Evolutionary conservation across 148 eudicot genomes (phyloP), one percentile per base, ranked within the genome.

Genomic region (Dysphania ambrosioides): DNA sequence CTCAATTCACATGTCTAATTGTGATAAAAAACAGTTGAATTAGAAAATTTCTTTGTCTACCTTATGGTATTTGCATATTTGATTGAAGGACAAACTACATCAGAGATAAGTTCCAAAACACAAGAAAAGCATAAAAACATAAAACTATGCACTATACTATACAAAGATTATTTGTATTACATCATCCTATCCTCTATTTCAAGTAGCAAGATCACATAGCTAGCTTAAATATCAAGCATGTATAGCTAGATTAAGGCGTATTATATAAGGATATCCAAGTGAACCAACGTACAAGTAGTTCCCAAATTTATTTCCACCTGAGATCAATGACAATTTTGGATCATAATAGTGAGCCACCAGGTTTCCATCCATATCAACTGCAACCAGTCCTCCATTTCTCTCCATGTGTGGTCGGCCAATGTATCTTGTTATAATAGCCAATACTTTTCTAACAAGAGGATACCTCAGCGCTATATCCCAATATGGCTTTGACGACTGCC

Each of bases 351-450:
- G 82, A 5, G 85, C 90, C 6, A 66, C 34, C 0, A 85, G 83
- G 0, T 80, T 83, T 51, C 97, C 97, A 63, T 86, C 85, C 82
- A 86, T 57, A 81, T 92, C 91, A 68, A 90, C 86, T 0, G 78
- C 86, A 38, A 90, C 35, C 21, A 78, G 56, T 23, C 97, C 97
- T 3, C 79, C 81, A 27, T 86, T 79, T 72, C 78, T 86, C 83
- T 80, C 75, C 29, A 82, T 56, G 0, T 63, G 23, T 40, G 80
- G 88, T 31, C 66, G 49, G 34, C 85, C 80, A 19, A 57, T 21
- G 68, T 82, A 72, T 85, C 75, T 83, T 36, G 75, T 82, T 69
- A 78, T 10, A 8, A 90, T 83, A 6, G 75, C 89, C 67, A 79
- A 3, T 12, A 58, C 79, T 76, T 92, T 92, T 57, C 91, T 70